phyloP scores from a whole-genome alignment of 108 stramenopile species.

The Fragilaria crotonensis region DNA sequence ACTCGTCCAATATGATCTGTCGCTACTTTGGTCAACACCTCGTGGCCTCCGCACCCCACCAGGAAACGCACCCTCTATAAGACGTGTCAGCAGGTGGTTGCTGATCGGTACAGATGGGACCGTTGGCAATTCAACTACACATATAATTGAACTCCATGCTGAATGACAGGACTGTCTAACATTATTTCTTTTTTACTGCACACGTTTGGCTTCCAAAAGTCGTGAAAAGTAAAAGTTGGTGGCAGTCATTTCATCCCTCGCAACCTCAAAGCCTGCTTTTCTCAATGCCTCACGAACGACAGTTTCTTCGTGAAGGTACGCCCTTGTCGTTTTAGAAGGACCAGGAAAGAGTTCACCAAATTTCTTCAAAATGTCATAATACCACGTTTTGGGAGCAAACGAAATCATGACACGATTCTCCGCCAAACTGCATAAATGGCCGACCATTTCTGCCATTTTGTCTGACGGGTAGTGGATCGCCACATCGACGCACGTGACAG shows the following conservation, averaged over 20 bases:
- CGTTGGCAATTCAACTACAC: too few relatives aligned
- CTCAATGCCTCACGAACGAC: constrained; percentile 74
- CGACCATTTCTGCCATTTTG: constrained; percentile 91
- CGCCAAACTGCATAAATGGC: constrained; percentile 78
- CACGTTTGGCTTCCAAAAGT: constrained; percentile 86
- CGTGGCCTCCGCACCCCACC: too few relatives aligned
- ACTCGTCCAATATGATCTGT: too few relatives aligned
- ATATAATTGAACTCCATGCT: too few relatives aligned
- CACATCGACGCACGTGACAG: constrained; percentile 95
- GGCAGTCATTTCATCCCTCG: constrained; percentile 89
- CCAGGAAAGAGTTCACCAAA: constrained; percentile 95
- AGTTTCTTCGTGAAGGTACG: constrained; percentile 90
- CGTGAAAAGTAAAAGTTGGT: constrained; percentile 97
- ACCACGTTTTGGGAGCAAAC: constrained; percentile 96
- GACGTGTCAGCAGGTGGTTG: too few relatives aligned
- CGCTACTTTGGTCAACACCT: too few relatives aligned
- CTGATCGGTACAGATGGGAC: too few relatives aligned
- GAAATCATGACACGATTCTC: constrained; percentile 85
- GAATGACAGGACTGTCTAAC: too few relatives aligned
- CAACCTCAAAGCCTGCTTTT: constrained; percentile 82
- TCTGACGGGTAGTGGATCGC: constrained; percentile 97
- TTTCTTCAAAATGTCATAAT: constrained; percentile 89
- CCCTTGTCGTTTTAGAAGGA: constrained; percentile 92
- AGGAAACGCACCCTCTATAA: too few relatives aligned
- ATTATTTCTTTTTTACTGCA: too few relatives aligned